Evolutionary conservation across 805 yeast species (phyloP), one percentile per base, ranked within the genome.

Genomic region (Yamadazyma nakazawae): DNA sequence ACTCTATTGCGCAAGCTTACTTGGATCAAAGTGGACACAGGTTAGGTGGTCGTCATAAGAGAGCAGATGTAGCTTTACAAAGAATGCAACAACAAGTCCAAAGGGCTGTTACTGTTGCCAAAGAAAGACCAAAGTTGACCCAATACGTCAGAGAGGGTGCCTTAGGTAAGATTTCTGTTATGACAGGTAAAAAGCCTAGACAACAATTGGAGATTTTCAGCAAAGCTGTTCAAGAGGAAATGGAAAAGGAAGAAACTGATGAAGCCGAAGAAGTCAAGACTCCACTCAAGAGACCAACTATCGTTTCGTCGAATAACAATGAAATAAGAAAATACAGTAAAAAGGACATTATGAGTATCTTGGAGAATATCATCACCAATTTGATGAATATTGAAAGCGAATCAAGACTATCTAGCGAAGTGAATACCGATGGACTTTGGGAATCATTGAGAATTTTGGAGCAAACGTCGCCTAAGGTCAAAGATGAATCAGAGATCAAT

Each of bases 61-160:
- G 92, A 63, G 92, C 91, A 8, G 96, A 88, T 65, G 82, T 89
- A 54, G 97, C 96, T 1, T 76, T 91, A 59, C 96, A 88, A 72
- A 84, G 97, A 75, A 88, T 94, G 96, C 97, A 92, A 70, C 96
- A 90, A 64, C 98, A 92, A 71, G 96, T 92, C 44, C 95, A 90
- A 61, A 88, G 87, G 59, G 98, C 98, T 13, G 97, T 92, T 14
- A 87, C 92, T 45, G 92, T 88, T 34, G 99, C 97, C 19, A 88
- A 88, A 62, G 96, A 89, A 59, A 81, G 89, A 70, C 85, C 88
- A 45, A 83, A 83, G 67, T 70, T 77, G 34, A 76, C 78, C 37
- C 83, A 78, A 52, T 81, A 80, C 56, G 80, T 81, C 26, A 79
- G 79, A 58, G 96, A 85, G 59, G 97, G 96, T 57, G 94, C 96